A percentile compares a stretch with the other conserved stretches of the same genome.
These are phyloP conservation scores for Plicaturopsis crispa DNA, from an alignment of 768 basidiomycete species.

Conservation along the genomic window DNA sequence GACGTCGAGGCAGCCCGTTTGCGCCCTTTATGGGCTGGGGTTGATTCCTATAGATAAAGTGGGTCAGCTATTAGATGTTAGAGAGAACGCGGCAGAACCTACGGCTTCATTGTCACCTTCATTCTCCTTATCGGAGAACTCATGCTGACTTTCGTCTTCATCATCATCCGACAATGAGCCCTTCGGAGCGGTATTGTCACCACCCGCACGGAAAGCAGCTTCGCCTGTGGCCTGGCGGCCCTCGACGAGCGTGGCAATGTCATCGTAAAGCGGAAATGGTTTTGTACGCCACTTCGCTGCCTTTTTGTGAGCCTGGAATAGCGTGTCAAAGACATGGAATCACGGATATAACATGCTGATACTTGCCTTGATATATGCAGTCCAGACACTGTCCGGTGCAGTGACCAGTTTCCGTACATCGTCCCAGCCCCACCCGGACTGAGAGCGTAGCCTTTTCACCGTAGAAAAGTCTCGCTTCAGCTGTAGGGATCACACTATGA, in stretches of 20 bases:
- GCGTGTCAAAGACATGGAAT: not conserved
- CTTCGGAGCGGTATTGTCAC: not conserved
- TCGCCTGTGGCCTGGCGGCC: not conserved
- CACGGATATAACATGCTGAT: slow-evolving; percentile 1
- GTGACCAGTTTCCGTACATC: not conserved
- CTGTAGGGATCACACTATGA: slow-evolving; percentile 4
- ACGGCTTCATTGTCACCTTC: no score
- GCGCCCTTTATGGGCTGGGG: no score
- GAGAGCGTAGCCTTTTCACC: slow-evolving; percentile 9
- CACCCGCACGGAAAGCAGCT: not conserved
- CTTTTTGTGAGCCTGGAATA: not conserved
- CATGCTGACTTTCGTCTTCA: not conserved
- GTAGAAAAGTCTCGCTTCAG: slow-evolving; percentile 9
- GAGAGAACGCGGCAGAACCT: no score
- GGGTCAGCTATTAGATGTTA: no score
- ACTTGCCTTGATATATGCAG: slow-evolving; percentile 10
- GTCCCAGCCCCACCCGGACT: slow-evolving; percentile 10
- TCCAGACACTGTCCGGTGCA: slow-evolving; percentile 4
- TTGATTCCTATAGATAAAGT: no score
- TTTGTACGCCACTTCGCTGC: slow-evolving; percentile 17
- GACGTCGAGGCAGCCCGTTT: no score
- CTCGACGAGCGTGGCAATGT: slow-evolving; percentile 1
- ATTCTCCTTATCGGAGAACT: no score
- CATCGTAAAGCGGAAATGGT: slow-evolving; percentile 9
- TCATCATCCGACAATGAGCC: not conserved